Base-by-base conservation (phyloP, 2,329 filamentous ascomycete genomes). In the Colletotrichum sp. region DNA sequence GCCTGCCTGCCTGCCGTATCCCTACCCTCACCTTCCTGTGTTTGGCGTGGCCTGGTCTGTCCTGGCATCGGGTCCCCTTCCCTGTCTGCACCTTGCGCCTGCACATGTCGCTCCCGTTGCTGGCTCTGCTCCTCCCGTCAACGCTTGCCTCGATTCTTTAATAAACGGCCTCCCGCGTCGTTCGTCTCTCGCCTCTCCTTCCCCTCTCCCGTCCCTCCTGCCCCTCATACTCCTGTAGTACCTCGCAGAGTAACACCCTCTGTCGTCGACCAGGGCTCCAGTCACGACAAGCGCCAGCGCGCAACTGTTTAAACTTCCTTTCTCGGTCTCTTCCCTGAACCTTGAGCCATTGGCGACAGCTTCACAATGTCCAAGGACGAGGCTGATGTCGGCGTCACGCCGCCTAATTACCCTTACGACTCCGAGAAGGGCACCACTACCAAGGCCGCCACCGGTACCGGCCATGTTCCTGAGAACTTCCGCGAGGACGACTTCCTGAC, bases 401-500 rank as follows among this genome's bases (percentile, higher is more conserved):
- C 71, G 25, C 75, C 73, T 22, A 75, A 49, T 4, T 49, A 49
- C n/a, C 44, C 74, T 49, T 77, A 77, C 69, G 77, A 78, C 49
- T 66, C 76, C 52, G 79, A 80, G 27, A 80, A 80, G 78, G 72
- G 71, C 61, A 44, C 66, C 8, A 13, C 34, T 30, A 65, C 30
- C 55, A 77, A 49, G 44, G n/a, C n/a, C 29, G 36, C 71, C 15
- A 65, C 22, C 27, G 73, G 75, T 36, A 61, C 75, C 36, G 69
- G 59, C 36, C 62, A 73, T n/a, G 71, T 67, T 30, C 73, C 76
- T 65, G 72, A 76, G 19, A 72, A 71, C 44, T 79, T 80, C 69
- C 81, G 80, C 59, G 80, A 84, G 19, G 82, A 82, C 67, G 78
- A 81, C 76, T 85, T 83, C 77, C 78, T 80, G 79, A 86, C 85